Evolutionary conservation across 352 stramenopile genomes (phyloP).

Genomic region (Globisporangium okanoganense): DNA sequence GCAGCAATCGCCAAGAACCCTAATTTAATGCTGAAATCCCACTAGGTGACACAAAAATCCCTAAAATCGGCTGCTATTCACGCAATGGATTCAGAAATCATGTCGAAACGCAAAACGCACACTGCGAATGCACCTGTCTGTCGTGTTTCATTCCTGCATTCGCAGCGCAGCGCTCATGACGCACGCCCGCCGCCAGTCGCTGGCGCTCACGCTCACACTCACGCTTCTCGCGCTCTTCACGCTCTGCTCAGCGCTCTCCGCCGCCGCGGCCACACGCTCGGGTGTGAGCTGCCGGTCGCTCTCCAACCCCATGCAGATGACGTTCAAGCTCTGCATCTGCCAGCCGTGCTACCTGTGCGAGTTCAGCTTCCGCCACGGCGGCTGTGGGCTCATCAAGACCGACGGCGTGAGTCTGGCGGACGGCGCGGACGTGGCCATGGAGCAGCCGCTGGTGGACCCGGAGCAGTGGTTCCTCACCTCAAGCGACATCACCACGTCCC

Average conservation of each 20-base stretch:
- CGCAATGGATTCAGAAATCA: neutral
- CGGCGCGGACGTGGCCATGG: slow-evolving; percentile 15
- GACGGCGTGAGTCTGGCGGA: slow-evolving; percentile 19
- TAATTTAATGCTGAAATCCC: neutral
- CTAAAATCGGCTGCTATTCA: too few species aligned
- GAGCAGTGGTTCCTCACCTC: slow-evolving; percentile 65
- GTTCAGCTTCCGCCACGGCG: slow-evolving; percentile 16
- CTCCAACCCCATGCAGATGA: slow-evolving; percentile 13
- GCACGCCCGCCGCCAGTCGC: neutral
- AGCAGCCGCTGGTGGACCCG: slow-evolving; percentile 38
- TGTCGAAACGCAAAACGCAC: neutral
- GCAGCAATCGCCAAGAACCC: neutral
- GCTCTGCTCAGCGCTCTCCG: neutral
- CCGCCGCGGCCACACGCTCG: neutral
- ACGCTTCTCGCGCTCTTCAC: neutral
- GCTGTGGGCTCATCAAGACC: slow-evolving; percentile 22
- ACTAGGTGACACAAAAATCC: too few species aligned
- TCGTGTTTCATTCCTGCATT: neutral
- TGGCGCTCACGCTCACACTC: neutral
- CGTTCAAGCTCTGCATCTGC: slow-evolving; percentile 32
- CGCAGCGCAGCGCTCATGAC: neutral
- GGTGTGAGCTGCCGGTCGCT: slow-evolving; percentile 12
- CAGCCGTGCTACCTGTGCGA: slow-evolving; percentile 33
- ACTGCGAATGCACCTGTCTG: too few species aligned
- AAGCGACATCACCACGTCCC: slow-evolving; percentile 41